Evolutionary conservation across 768 basidiomycete species (phyloP), one percentile per base, ranked within the genome.

Genomic region (Russula sp.): DNA sequence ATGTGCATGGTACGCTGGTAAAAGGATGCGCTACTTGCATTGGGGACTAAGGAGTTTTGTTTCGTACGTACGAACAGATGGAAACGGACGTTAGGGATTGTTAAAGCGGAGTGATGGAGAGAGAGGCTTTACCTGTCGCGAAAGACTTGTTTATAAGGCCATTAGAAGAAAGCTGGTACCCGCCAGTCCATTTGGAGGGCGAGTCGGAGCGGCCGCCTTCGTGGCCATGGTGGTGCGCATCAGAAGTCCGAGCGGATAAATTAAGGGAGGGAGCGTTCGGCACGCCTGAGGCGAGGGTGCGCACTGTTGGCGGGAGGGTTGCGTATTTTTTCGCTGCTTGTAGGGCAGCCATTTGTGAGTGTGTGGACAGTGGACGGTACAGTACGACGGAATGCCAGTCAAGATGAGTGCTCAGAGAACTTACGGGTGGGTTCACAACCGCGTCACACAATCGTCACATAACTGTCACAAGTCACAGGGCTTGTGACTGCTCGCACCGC

Each of bases 301-400:
- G 84, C 68, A 91, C 85, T 38, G 92, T 92, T 63, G 94, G 91
- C 38, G 89, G 76, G 67, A 96, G 79, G 76, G 85, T 91, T 71
- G 92, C 79, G 67, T 89, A 88, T 78, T 87, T 92, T 87, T 87
- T 90, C 71, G 84, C 80, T 79, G 82, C 85, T 73, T 86, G 82
- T 75, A 88, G 79, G 70, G 86, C 78, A 76, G 76, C 73, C 73
- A 64, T 56, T 64, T 34, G 69, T 71, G 70, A 64, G 42, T 13
- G 13, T 11, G 36, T 36, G 36, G 36, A 36, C 38, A 13, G 14
- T 4, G 8, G 24, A 30, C 3, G 5, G 28, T 30, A 30, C n/a
- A n/a, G n/a, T n/a, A n/a, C n/a, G n/a, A n/a, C n/a, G 28, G 28
- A 30, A 30, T 42, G 40, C 11, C 34, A 34, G 10, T 34, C 32